Evolutionary conservation across 495 filamentous ascomycete species (phyloP).

Genomic region (Saxophila tyrrhenica): DNA sequence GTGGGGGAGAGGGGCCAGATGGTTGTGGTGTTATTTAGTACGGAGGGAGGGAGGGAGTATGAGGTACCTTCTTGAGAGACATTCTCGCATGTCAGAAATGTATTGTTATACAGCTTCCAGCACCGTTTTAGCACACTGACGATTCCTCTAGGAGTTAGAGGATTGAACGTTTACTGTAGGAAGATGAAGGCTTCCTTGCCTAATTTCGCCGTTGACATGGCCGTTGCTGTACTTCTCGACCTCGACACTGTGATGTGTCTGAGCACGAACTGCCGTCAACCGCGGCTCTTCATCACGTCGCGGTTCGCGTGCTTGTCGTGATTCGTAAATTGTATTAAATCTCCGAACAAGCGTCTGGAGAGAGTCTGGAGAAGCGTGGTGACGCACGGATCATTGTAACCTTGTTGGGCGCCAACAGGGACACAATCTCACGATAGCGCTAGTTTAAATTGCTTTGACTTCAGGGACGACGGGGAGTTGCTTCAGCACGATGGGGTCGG

Average conservation of each 20-base stretch:
- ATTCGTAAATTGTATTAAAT: no score
- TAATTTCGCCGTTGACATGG: not conserved
- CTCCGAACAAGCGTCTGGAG: not conserved
- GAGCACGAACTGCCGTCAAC: not conserved
- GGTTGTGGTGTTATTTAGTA: slow-evolving; percentile 40
- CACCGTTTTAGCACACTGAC: no score
- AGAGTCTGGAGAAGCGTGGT: not conserved
- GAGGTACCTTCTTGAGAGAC: no score
- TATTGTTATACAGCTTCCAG: no score
- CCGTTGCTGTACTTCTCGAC: not conserved
- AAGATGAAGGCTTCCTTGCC: no score
- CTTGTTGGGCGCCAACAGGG: not conserved
- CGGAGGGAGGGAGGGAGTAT: slow-evolving; percentile 30
- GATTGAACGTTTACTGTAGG: no score
- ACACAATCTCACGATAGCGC: not conserved
- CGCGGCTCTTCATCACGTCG: not conserved
- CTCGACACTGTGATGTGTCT: not conserved
- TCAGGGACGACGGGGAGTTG: no score
- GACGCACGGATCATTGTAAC: not conserved
- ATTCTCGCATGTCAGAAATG: no score
- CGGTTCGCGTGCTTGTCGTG: no score
- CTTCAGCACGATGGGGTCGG: no score
- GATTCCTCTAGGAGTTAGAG: no score
- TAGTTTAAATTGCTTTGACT: no score
- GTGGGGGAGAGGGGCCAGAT: slow-evolving; percentile 29